phyloP scores from a whole-genome alignment of 306 rosid species.

The Gastrolobium villosum region DNA sequence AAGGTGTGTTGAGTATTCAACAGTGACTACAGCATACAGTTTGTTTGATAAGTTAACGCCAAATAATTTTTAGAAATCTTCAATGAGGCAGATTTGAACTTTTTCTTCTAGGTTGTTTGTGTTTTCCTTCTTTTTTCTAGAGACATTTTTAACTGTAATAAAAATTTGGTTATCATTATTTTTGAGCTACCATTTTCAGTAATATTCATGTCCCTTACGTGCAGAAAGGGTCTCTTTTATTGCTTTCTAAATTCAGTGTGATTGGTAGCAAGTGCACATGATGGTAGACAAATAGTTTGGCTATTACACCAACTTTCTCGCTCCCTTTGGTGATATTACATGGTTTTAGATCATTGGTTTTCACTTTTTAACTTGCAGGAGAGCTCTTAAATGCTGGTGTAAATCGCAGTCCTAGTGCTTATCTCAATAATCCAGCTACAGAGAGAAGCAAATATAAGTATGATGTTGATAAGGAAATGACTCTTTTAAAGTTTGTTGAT shows the following conservation, averaged over 20 bases:
- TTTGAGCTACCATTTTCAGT: slow-evolving; percentile 3
- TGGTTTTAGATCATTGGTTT: slow-evolving; percentile 31
- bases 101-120: background rate
- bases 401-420: slow-evolving; percentile 96
- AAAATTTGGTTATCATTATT: slow-evolving; percentile 16
- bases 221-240: too few species aligned
- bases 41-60: background rate
- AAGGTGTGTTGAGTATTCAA: background rate
- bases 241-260: background rate
- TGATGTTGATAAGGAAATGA: slow-evolving; percentile 91
- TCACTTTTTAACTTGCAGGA: slow-evolving; percentile 63
- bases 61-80: background rate
- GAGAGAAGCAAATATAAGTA: slow-evolving; percentile 86
- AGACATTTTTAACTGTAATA: slow-evolving; percentile 2
- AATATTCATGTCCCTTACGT: too few species aligned
- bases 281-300: slow-evolving; percentile 18
- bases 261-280: slow-evolving; percentile 25
- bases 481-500: slow-evolving; percentile 86
- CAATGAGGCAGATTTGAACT: background rate
- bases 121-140: background rate
- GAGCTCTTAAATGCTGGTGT: slow-evolving; percentile 88
- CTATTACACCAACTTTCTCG: slow-evolving; percentile 31
- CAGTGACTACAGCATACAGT: background rate
- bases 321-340: slow-evolving; percentile 13
- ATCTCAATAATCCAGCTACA: slow-evolving; percentile 85